Base-by-base conservation (phyloP, 2,329 filamentous ascomycete genomes). In the Penicillium fuscoglaucum region DNA sequence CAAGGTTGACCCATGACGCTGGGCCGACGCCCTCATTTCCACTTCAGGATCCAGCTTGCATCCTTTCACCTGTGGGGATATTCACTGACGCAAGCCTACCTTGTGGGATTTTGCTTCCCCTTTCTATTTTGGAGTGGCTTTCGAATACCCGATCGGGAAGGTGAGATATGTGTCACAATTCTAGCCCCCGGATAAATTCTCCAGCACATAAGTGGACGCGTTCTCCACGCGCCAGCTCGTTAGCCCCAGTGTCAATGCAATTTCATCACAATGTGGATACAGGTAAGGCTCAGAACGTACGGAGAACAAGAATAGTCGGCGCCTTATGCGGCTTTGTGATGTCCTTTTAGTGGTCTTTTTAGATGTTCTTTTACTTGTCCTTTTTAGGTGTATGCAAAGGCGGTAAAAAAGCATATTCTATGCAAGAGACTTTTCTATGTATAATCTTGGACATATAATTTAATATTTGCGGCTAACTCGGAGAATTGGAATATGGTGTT, bases 191-290 rank as follows among this genome's bases (percentile, higher is more conserved):
- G 47, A 31, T 9, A 56, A 21, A 0, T 52, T 52, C 6, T 45
- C 31, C 40, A 52, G 47, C 28, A 12, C 29, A 19, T 13, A 29
- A 40, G 28, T 37, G 19, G 24, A 43, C 12, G 37, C 45, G 33
- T 12, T 12, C 4, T 31, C 13, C 40, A 45, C 15, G 17, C 10
- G 13, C 21, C 35, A 37, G 35, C 46, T 26, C 3, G 45, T 35
- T 28, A 5, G 26, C 15, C 35, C 19, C 10, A 19, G 43, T 41
- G 12, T 33, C 17, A 9, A 50, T 52, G 47, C 39, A 39, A 29
- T 24, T 28, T n/a, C 28, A 44, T 56, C 53, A 44, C 53, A 51
- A 3, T 37, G n/a, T 51, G 46, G 46, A 37, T 29, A 43, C 17
- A 13, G 21, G 9, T 7, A 24, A 1, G 19, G 19, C 1, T 48